Conservation (phyloP, 2,329 filamentous ascomycete species). For the Stagonosporopsis chrysanthemi region DNA sequence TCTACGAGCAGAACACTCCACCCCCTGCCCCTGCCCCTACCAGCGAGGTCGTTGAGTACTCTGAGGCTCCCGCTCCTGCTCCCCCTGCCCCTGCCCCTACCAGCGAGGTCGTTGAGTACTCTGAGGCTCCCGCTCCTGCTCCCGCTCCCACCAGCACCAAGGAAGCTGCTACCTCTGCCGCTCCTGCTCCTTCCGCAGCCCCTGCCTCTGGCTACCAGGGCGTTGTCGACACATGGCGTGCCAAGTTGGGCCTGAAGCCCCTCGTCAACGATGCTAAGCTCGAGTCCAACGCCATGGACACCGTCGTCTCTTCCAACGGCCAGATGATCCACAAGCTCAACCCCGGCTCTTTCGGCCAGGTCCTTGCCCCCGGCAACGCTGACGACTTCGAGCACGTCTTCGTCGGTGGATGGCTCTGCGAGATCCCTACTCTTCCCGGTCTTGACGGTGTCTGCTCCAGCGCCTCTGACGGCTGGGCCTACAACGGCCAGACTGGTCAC, state of each 20-base stretch:
- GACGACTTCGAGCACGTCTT: slow-evolving; percentile 41
- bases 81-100: slow-evolving; percentile 7
- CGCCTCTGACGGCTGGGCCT: slow-evolving; percentile 37
- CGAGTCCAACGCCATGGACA: slow-evolving; percentile 37
- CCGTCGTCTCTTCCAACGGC: slow-evolving; percentile 34
- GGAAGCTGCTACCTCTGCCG: slow-evolving; percentile 21
- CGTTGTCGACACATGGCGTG: slow-evolving; percentile 38
- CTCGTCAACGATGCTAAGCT: slow-evolving; percentile 32
- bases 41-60: slow-evolving; percentile 5
- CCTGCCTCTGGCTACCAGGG: slow-evolving; percentile 35
- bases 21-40: slow-evolving; percentile 2
- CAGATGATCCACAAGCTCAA: slow-evolving; percentile 45
- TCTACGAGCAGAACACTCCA: slow-evolving; percentile 17
- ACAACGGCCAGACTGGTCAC: slow-evolving; percentile 43
- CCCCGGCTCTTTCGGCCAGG: slow-evolving; percentile 39
- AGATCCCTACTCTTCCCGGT: slow-evolving; percentile 36
- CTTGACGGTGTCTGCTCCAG: slow-evolving; percentile 35
- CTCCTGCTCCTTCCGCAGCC: slow-evolving; percentile 20
- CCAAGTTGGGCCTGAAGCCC: slow-evolving; percentile 34
- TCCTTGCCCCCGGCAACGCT: slow-evolving; percentile 37
- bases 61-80: slow-evolving; percentile 17
- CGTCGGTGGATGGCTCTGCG: slow-evolving; percentile 48
- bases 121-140: slow-evolving; percentile 17
- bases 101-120: slow-evolving; percentile 5
- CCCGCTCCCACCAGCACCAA: slow-evolving; percentile 20